phyloP scores from a whole-genome alignment of 495 filamentous ascomycete species.

The Aeminium ludgeri region DNA sequence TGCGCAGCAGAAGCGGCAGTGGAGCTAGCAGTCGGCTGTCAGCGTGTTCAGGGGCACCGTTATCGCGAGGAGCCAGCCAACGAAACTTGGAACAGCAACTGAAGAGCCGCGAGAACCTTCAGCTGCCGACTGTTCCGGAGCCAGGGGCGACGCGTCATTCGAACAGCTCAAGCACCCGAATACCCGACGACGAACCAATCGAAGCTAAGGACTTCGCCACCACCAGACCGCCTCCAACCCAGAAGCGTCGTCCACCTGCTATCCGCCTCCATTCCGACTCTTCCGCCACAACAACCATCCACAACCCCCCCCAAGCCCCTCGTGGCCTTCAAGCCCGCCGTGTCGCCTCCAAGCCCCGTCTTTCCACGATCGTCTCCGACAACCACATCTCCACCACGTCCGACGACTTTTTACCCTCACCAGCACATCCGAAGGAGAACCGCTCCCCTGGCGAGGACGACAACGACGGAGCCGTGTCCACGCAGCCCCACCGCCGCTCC shows the following conservation, averaged over 20 bases:
- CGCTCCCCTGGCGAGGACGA: background rate
- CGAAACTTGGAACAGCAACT: conserved; percentile 21
- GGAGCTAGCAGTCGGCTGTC: conserved; percentile 25
- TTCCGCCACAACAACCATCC: conserved; percentile 1
- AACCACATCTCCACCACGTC: background rate
- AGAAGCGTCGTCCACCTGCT: background rate
- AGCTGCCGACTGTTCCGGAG: conserved; percentile 13
- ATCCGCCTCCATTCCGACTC: background rate
- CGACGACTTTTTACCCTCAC: background rate
- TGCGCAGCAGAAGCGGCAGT: conserved; percentile 35
- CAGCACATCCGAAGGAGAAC: too few relatives aligned
- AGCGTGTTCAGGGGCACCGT: conserved; percentile 16
- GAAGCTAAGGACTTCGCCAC: conserved; percentile 1
- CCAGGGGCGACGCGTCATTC: too few relatives aligned
- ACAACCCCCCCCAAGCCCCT: background rate
- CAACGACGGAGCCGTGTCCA: background rate
- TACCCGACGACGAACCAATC: too few relatives aligned
- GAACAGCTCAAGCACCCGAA: conserved; percentile 11
- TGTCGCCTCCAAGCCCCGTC: conserved; percentile 7
- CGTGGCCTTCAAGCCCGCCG: background rate
- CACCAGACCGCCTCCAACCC: too few relatives aligned
- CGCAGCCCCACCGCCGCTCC: conserved; percentile 1
- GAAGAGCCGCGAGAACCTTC: conserved; percentile 22
- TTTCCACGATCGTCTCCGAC: conserved; percentile 12
- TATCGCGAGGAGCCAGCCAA: conserved; percentile 28